Evolutionary conservation across 164 flowering plant species (phyloP).

Genomic region (Magnolia kwangsiensis): DNA sequence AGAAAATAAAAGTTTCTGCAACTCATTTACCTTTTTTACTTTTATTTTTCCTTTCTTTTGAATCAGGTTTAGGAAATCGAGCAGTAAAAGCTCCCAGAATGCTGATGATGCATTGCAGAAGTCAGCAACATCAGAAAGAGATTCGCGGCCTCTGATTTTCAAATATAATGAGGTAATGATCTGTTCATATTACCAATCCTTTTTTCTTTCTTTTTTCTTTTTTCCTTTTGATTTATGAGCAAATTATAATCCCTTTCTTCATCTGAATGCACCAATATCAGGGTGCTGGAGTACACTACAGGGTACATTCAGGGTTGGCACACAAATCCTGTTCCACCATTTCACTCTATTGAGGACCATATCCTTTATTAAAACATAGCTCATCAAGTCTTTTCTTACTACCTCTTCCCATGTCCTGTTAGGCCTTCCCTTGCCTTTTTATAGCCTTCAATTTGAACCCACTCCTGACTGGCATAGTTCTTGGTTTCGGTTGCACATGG

Average conservation of each 20-base stretch:
- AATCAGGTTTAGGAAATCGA: slow-evolving; percentile 64
- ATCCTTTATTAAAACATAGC: too few species aligned
- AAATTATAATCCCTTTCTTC: neutral
- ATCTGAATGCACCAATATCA: neutral
- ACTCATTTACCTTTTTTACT: neutral
- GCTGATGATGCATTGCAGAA: slow-evolving; percentile 24
- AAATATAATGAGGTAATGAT: slow-evolving; percentile 81
- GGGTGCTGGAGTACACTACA: neutral
- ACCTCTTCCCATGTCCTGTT: too few species aligned
- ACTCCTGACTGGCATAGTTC: too few species aligned
- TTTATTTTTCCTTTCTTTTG: slow-evolving; percentile 2
- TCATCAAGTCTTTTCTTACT: too few species aligned
- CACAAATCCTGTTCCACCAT: too few species aligned
- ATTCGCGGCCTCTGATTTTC: slow-evolving; percentile 66
- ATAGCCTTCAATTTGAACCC: too few species aligned
- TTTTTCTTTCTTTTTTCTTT: neutral
- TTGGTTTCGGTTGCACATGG: too few species aligned
- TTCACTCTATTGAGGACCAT: too few species aligned
- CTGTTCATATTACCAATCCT: neutral
- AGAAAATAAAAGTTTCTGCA: too few species aligned
- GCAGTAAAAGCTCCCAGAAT: slow-evolving; percentile 36
- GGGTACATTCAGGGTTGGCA: too few species aligned
- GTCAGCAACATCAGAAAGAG: slow-evolving; percentile 49
- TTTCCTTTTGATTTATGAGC: neutral
- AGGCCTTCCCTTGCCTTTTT: too few species aligned